Base-by-base conservation (phyloP, 306 rosid genomes). In the Hippophae tibetana region DNA sequence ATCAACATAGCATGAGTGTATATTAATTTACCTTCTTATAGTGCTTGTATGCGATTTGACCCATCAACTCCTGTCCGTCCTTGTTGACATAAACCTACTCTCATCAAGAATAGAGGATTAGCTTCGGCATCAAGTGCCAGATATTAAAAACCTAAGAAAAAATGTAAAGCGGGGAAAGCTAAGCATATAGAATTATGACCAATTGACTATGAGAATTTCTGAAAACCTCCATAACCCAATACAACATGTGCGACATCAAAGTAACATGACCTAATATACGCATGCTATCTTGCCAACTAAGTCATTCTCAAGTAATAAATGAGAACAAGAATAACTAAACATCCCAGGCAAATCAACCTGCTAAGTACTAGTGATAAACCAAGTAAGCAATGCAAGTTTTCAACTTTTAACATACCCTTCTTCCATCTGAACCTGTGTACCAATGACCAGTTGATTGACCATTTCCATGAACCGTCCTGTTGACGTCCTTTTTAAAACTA, bases 361-460 rank as follows among this genome's bases (percentile, higher is more conserved):
- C 61, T 52, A 50, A 65, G 43, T 43, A 31, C 6, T 27, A 49
- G 27, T n/a, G 41, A 43, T n/a, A 11, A 25, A 11, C 12, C 7
- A 60, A 52, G 45, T 12, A n/a, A 40, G 46, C 45, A 8, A 23
- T 9, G 25, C 12, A 48, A 31, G 27, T 43, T 25, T 5, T 6
- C 6, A 18, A 5, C 6, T n/a, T 26, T 46, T 11, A 43, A 38
- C 74, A 44, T 68, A 83, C 98, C 96, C 78, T 90, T 65, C 75
- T 78, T 72, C 98, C 95, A 26, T 74, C 87, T 12, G 95, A 43
- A 41, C 69, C 76, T 46, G 96, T 87, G 80, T 26, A 92, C 96
- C 98, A 92, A 66, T 87, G 96, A 71, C 98, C 96, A 60, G 56
- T 67, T 55, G 98, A 69, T 67, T 81, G 74, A 26, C 77, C 76